Evolutionary conservation across 441 rosid species (phyloP).

Genomic region (Codiaeum variegatum): DNA sequence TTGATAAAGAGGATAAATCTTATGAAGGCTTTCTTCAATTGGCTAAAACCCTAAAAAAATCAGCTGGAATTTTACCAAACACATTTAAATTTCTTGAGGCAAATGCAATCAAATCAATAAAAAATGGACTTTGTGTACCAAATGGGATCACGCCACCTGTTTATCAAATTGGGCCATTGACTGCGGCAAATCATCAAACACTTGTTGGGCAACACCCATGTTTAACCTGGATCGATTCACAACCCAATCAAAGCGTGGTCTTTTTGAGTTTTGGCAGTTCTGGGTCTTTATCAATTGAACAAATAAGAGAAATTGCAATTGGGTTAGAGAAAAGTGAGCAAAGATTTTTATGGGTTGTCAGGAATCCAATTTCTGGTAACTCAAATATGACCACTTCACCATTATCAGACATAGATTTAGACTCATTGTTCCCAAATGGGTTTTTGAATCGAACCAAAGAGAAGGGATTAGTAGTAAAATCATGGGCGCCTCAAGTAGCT

Average conservation of each 20-base stretch:
- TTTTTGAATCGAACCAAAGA: slow-evolving; percentile 25
- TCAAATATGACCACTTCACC: neutral
- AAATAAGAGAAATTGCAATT: neutral
- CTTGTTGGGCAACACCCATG: neutral
- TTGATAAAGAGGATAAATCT: slow-evolving; percentile 21
- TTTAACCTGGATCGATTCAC: neutral
- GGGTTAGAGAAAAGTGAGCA: slow-evolving; percentile 12
- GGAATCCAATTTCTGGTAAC: neutral
- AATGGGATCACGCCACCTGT: neutral
- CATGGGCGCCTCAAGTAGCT: slow-evolving; percentile 33
- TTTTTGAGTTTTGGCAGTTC: neutral
- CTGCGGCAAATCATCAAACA: neutral
- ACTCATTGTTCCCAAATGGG: slow-evolving; percentile 9
- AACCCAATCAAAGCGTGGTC: neutral
- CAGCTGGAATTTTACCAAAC: slow-evolving; percentile 35
- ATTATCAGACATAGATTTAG: neutral
- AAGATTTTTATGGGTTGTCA: slow-evolving; percentile 4
- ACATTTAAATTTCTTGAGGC: slow-evolving; percentile 38
- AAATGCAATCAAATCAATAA: slow-evolving; percentile 27
- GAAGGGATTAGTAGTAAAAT: slow-evolving; percentile 28
- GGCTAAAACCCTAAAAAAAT: neutral
- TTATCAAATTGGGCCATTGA: neutral
- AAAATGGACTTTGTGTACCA: slow-evolving; percentile 27
- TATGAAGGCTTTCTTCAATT: slow-evolving; percentile 17
- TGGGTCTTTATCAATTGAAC: neutral